Evolutionary conservation across 192 early-diverging fungal genomes (phyloP).

Genomic region (Geosiphon pyriformis): DNA sequence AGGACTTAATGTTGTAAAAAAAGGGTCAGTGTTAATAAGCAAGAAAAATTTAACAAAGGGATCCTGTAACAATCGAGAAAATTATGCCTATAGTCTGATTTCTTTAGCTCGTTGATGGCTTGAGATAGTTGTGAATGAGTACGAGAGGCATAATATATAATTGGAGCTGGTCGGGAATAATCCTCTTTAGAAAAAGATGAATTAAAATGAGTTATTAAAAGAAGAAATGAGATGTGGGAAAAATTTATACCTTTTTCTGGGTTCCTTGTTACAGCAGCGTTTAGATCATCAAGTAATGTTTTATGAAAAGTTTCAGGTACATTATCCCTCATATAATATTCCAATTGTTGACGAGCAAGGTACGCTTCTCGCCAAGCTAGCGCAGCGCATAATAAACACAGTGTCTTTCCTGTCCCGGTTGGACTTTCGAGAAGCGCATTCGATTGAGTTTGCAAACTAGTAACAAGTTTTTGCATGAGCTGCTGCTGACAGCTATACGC

Average conservation of each 20-base stretch:
- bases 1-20: neutral
- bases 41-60: neutral
- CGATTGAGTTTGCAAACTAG: constrained; percentile 27
- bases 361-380: constrained; percentile 44
- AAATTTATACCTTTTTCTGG: neutral
- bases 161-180: constrained; percentile 10
- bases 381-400: constrained; percentile 41
- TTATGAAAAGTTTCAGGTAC: constrained; percentile 4
- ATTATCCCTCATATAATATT: constrained; percentile 25
- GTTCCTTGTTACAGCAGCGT: neutral
- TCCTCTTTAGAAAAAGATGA: constrained; percentile 4
- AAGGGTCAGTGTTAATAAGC: neutral
- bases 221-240: neutral
- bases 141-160: constrained; percentile 39
- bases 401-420: constrained; percentile 50
- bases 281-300: neutral
- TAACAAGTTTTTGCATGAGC: constrained; percentile 34
- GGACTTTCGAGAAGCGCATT: constrained; percentile 38
- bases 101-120: constrained; percentile 36
- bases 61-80: neutral
- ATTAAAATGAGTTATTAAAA: neutral
- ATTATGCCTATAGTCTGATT: constrained; percentile 32
- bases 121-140: constrained; percentile 50
- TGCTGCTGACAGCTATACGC: constrained; percentile 33
- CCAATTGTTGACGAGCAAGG: neutral